Evolutionary conservation across 2,329 filamentous ascomycete species (phyloP), one percentile per base, ranked within the genome.

Genomic region (Eurotiales sp.): DNA sequence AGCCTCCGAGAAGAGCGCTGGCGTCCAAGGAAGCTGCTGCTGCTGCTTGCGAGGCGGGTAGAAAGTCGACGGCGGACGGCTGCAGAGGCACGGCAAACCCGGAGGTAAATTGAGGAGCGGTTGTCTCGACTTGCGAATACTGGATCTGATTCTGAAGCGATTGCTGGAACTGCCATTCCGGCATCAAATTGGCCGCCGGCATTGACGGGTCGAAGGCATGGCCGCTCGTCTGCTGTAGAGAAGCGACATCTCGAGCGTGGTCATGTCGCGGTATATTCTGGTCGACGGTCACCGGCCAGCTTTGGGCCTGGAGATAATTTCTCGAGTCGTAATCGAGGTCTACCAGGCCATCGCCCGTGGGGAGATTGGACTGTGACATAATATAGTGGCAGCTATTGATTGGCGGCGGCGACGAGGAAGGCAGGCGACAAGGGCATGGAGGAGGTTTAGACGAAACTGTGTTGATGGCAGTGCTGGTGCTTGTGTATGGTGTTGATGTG

Each of bases 1-100:
- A 72, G 30, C 81, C 78, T 54, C 87, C 85, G 61, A 90, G 75
- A 57, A 84, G 76, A 56, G 70, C 67, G 55, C 71, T 67, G 14
- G 82, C 73, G 56, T 84, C 83, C 55, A 88, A 74, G 34, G 82
- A 76, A 14, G 46, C 51, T 34, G 46, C 39, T 29, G 46, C 51
- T 34, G 46, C 39, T 29, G 81, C 79, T 62, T 88, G 85, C 7
- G 74, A 70, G 7, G 82, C 81, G 7, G 84, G 68, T 58, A 79
- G 71, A 76, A 64, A 65, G 76, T 76, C 50, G 78, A 84, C 55
- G 80, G 76, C 69, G 3, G 72, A 71, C 15, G 71, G 64, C 42
- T 74, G 71, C 54, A 76, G 59, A 30, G 70, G 61, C 55, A 75
- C 67, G 40, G 63, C 68, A 63, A 85, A 86, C 56, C 82, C 82